A percentile compares a stretch with the other conserved stretches of the same genome.
Conservation (phyloP, 257 asterid species). For the Plantago ovata region DNA sequence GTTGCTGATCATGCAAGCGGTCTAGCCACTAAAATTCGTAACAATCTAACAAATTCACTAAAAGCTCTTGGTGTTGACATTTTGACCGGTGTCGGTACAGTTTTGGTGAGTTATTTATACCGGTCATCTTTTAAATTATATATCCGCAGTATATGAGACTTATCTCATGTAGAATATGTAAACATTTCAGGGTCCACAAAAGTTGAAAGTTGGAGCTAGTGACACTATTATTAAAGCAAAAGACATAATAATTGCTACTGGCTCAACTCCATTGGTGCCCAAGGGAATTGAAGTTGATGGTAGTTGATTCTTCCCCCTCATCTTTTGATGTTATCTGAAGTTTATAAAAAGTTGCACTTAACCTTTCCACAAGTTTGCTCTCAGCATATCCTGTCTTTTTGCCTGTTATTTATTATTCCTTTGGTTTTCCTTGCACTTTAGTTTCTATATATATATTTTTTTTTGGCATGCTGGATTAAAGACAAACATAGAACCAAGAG, state of each 20-base stretch:
- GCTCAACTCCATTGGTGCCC: conserved; percentile 89
- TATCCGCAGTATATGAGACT: neutral
- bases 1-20: conserved; percentile 95
- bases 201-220: conserved; percentile 68
- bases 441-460: too few species aligned
- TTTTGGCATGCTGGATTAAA: neutral
- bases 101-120: conserved; percentile 55
- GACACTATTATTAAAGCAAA: conserved; percentile 74
- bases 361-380: neutral
- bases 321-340: conserved; percentile 16
- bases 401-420: neutral
- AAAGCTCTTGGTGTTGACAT: conserved; percentile 95
- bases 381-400: neutral
- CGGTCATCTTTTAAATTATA: conserved; percentile 2
- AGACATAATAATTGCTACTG: conserved; percentile 91
- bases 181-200: conserved; percentile 81
- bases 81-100: conserved; percentile 78
- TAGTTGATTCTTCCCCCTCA: conserved; percentile 35
- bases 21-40: conserved; percentile 84
- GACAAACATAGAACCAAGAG: neutral
- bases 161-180: conserved; percentile 13
- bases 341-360: conserved; percentile 14
- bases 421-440: neutral
- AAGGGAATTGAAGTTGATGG: conserved; percentile 98
- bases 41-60: conserved; percentile 84